A percentile compares a stretch with the other conserved stretches of the same genome.
Evolutionary conservation across 164 flowering plant genomes (phyloP).

Genomic region (Vitis vinifera): DNA sequence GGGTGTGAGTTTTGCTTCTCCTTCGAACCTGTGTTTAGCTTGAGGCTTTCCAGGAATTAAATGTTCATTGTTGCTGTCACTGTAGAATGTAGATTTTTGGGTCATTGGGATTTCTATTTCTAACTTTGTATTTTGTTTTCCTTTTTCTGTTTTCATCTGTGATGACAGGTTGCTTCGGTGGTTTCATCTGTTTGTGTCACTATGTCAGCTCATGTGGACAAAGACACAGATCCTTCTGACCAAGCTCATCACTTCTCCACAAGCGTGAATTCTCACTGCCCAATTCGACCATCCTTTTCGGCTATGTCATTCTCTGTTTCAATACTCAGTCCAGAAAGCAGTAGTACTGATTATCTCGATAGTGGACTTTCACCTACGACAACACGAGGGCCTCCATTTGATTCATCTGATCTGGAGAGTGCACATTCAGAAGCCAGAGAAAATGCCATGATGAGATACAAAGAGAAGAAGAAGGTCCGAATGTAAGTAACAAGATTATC

Average conservation of each 20-base stretch:
- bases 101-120: not conserved
- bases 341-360: slow-evolving; percentile 34
- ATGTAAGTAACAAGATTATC: slow-evolving; percentile 32
- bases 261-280: slow-evolving; percentile 16
- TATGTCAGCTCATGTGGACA: slow-evolving; percentile 10
- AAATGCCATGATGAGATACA: slow-evolving; percentile 35
- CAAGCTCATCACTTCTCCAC: slow-evolving; percentile 13
- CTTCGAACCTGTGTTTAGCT: too few relatives aligned
- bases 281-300: slow-evolving; percentile 27
- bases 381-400: slow-evolving; percentile 19
- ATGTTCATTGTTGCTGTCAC: not conserved
- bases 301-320: slow-evolving; percentile 38
- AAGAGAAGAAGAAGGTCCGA: slow-evolving; percentile 48
- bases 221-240: slow-evolving; percentile 19
- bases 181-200: slow-evolving; percentile 20
- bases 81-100: not conserved
- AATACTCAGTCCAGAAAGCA: slow-evolving; percentile 45
- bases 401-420: slow-evolving; percentile 22
- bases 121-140: not conserved
- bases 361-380: slow-evolving; percentile 30
- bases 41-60: too few relatives aligned
- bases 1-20: too few relatives aligned
- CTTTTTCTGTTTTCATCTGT: not conserved
- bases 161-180: slow-evolving; percentile 35
- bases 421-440: slow-evolving; percentile 31